phyloP scores from a whole-genome alignment of 805 yeast genomes.

The Saccharomycopsis sp. region DNA sequence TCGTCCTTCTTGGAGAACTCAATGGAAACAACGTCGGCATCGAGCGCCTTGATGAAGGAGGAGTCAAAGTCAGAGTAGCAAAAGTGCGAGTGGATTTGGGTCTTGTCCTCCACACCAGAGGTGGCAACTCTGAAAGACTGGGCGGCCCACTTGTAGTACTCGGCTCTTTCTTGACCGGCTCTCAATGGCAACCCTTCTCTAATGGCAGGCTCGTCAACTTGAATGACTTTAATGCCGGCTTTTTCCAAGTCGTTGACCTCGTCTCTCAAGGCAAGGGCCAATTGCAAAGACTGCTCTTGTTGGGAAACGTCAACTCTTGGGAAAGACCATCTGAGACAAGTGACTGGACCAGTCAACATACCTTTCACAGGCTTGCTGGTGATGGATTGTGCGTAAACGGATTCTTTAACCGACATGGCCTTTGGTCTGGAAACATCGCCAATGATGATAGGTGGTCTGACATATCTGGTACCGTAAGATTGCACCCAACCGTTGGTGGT shows the following conservation, averaged over 20 bases:
- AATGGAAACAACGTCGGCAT: conserved; percentile 98
- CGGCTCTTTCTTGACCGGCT: conserved; percentile 94
- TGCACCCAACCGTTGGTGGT: conserved; percentile 99
- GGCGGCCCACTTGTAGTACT: conserved; percentile 97
- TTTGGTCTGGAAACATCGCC: conserved; percentile 99
- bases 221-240: conserved; percentile 96
- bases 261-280: conserved; percentile 95
- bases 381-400: conserved; percentile 96
- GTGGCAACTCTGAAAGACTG: conserved; percentile 99
- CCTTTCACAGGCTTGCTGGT: conserved; percentile 97
- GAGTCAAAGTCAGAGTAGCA: conserved; percentile 99
- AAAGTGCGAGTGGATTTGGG: conserved; percentile 99
- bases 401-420: conserved; percentile 98
- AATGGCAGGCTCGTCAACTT: conserved; percentile 99
- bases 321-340: conserved; percentile 99
- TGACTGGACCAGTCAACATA: conserved; percentile 99
- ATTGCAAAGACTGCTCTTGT: conserved; percentile 90
- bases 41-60: conserved; percentile 97
- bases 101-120: conserved; percentile 88
- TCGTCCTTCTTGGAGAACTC: conserved; percentile 99
- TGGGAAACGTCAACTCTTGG: conserved; percentile 97
- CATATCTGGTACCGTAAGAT: conserved; percentile 99
- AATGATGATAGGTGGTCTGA: conserved; percentile 98
- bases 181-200: conserved; percentile 99
- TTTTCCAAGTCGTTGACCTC: conserved; percentile 97